Conservation (phyloP, 2,329 filamentous ascomycete species). For the Proliferodiscus dingleyae region DNA sequence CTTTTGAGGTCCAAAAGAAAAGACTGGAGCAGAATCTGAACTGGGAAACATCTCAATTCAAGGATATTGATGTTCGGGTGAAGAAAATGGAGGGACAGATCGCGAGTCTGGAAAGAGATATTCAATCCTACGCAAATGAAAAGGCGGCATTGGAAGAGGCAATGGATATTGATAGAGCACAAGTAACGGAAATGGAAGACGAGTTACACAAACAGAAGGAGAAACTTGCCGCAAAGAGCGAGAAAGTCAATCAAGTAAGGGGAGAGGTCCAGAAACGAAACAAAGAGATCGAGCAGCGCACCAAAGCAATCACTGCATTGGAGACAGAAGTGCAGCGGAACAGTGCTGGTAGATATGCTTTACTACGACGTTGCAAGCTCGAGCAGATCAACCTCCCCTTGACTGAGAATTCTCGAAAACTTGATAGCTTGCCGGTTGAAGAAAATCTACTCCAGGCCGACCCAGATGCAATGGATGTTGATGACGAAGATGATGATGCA, state of each 20-base stretch:
- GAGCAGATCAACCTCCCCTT: constrained; percentile 89
- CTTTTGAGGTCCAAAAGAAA: constrained; percentile 81
- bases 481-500: constrained; percentile 70
- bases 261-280: constrained; percentile 77
- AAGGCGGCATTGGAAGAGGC: constrained; percentile 70
- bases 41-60: constrained; percentile 50
- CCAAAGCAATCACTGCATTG: constrained; percentile 71
- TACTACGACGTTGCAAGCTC: constrained; percentile 84
- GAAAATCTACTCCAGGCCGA: constrained; percentile 73
- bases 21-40: constrained; percentile 59
- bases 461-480: constrained; percentile 87
- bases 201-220: constrained; percentile 64
- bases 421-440: constrained; percentile 84
- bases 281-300: constrained; percentile 72
- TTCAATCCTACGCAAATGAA: constrained; percentile 65
- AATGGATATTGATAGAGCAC: constrained; percentile 67
- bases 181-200: constrained; percentile 71
- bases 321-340: constrained; percentile 85
- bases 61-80: constrained; percentile 63
- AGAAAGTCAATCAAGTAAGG: constrained; percentile 73
- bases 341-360: constrained; percentile 74
- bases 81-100: constrained; percentile 62
- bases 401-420: constrained; percentile 58
- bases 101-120: constrained; percentile 61
- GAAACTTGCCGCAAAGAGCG: constrained; percentile 62